Evolutionary conservation across 108 stramenopile genomes (phyloP), one percentile per base, ranked within the genome.

Genomic region (Skeletonema marinoi): DNA sequence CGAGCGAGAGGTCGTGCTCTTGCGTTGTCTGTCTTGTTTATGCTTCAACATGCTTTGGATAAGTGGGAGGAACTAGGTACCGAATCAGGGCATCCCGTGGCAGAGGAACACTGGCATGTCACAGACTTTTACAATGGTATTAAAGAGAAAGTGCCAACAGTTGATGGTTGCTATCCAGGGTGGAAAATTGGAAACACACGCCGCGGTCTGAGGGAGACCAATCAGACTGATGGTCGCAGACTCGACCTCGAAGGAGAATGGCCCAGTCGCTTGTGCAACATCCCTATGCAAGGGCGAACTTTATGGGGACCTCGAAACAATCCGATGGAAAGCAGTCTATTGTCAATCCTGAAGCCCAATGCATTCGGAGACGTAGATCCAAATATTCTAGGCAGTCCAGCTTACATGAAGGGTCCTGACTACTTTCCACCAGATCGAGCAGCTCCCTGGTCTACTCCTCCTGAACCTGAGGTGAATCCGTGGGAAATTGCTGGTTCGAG

Each of bases 31-130:
- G 56, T 88, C 3, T 60, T 88, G 30, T 42, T 70, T 25, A 84
- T 77, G 25, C 60, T 88, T 17, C 81, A 81, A 17, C 64, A 80
- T 61, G 83, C 86, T 31, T 70, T 87, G 29, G 32, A 81, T 16
- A 62, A 59, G 59, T 88, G 87, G 87, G 70, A 81, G 16, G 54
- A 74, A 2, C 38, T 78, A 16, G 77, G 72, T 14, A 46, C 63
- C 48, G 56, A 39, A 33, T 50, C 61, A 5, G 79, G 75, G 12
- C 72, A 78, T 58, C 87, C 85, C 54, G 41, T 86, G 35, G 56
- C 79, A 17, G 79, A 81, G 35, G 56, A 80, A 42, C 65, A 82
- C 41, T 86, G 85, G 85, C 85, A 87, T 32, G 81, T 88, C 7
- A 70, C 77, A 25, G 78, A 76, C 13, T 73, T 74, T 17, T 83